Evolutionary conservation across 148 eudicot species (phyloP), one percentile per base, ranked within the genome.

Genomic region (Selenicereus undatus): DNA sequence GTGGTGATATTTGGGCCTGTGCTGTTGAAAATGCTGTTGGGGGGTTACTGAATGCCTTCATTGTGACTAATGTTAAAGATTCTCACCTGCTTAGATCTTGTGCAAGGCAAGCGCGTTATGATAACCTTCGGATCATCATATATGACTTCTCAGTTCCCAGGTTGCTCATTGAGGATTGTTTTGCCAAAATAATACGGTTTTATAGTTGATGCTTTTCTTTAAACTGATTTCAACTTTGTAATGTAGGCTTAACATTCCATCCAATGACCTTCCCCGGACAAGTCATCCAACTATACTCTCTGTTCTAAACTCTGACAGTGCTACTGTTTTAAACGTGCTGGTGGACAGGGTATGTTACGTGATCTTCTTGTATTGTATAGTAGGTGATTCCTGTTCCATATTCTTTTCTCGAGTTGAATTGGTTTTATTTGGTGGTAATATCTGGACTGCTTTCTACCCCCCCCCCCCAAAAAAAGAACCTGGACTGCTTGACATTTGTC

Each of bases 21-120:
- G 99, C 99, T 78, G 91, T 92, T 82, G 99, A 96, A 88, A 84
- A 75, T 91, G 99, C 98, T 45, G 64, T 96, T 50, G 98, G 99
- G 76, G 90, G 71, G 83, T 12, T 92, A 73, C 89, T 96, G 69
- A 89, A 96, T 88, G 91, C 94, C 64, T 96, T 96, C 86, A 92
- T 96, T 78, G 99, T 96, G 83, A 93, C 97, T 30, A 91, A 93
- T 82, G 92, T 93, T 82, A 88, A 82, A 81, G 98, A 96, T 88
- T 87, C 86, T 66, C 92, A 88, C 79, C 50, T 84, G 84, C 83
- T 96, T 80, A 90, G 90, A 88, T 83, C 83, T 83, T 93, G 98
- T 82, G 98, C 95, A 6, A 89, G 81, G 83, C 95, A 91, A 81
- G 98, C 87, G 48, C 85, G 80, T 75, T 96, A 96, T 86, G 75